Percentiles rank a stretch among this genome's conserved stretches.
Evolutionary conservation across 352 stramenopile genomes (phyloP).

Genomic region (Pythium chondricola): DNA sequence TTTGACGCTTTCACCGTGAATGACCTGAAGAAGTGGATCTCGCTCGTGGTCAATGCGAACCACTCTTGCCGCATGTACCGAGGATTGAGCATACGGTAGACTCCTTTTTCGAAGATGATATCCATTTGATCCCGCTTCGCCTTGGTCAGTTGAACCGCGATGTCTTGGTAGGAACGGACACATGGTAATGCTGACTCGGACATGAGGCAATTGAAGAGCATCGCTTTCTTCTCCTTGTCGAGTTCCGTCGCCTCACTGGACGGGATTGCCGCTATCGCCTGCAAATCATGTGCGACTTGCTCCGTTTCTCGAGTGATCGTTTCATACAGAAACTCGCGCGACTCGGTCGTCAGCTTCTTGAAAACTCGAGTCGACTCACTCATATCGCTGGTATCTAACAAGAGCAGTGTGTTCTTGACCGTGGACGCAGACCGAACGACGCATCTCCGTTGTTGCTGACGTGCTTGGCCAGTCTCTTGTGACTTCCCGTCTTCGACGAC

Average conservation of each 20-base stretch:
- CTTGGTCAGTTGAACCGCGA: slow-evolving; percentile 54
- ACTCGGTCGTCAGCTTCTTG: slow-evolving; percentile 45
- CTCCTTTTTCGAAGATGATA: slow-evolving; percentile 50
- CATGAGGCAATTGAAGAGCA: slow-evolving; percentile 57
- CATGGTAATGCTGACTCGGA: slow-evolving; percentile 35
- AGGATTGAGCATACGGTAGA: slow-evolving; percentile 47
- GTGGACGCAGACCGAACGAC: slow-evolving; percentile 56
- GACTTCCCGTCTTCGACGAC: slow-evolving; percentile 33
- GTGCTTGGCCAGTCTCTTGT: no score
- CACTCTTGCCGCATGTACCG: slow-evolving; percentile 68
- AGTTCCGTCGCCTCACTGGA: slow-evolving; percentile 2
- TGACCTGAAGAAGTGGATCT: slow-evolving; percentile 66
- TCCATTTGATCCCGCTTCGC: slow-evolving; percentile 44
- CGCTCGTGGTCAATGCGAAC: slow-evolving; percentile 44
- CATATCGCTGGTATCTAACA: slow-evolving; percentile 26
- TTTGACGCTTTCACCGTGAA: slow-evolving; percentile 42
- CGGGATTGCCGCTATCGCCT: slow-evolving; percentile 26
- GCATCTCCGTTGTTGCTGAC: slow-evolving; percentile 16
- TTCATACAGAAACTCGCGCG: slow-evolving; percentile 60
- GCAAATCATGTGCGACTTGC: slow-evolving; percentile 33
- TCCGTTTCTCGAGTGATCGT: slow-evolving; percentile 54
- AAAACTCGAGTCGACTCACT: slow-evolving; percentile 28
- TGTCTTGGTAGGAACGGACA: slow-evolving; percentile 37
- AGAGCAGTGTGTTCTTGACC: slow-evolving; percentile 50
- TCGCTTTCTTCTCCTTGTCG: slow-evolving; percentile 29